Conservation (phyloP, 108 stramenopile genomes). For the Fragilaria radians region DNA sequence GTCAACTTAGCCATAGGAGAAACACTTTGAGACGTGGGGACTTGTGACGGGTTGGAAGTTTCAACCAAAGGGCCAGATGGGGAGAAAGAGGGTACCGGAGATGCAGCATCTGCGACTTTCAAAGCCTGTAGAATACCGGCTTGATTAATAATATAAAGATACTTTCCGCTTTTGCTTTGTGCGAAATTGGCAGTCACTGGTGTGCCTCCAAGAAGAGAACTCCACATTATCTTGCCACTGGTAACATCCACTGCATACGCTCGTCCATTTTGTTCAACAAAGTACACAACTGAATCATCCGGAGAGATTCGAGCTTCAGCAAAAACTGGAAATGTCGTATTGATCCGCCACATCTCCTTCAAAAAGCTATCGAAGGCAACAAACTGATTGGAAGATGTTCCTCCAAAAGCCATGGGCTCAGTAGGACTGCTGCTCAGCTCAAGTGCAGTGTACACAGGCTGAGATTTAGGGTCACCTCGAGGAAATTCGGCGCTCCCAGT, state of each 20-base stretch:
- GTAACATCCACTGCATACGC: neutral
- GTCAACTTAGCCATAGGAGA: too few relatives aligned
- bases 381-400: slow-evolving; percentile 9
- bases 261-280: slow-evolving; percentile 6
- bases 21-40: too few relatives aligned
- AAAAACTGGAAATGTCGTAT: slow-evolving; percentile 2
- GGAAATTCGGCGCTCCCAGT: neutral
- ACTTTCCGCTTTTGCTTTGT: slow-evolving; percentile 12
- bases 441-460: neutral
- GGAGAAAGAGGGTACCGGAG: slow-evolving; percentile 8
- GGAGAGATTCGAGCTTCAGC: slow-evolving; percentile 7
- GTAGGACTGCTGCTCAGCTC: slow-evolving; percentile 10
- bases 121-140: slow-evolving; percentile 10
- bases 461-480: neutral
- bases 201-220: neutral
- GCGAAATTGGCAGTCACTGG: slow-evolving; percentile 7
- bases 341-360: neutral
- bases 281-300: slow-evolving; percentile 10
- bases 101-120: slow-evolving; percentile 6
- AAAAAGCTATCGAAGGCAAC: neutral
- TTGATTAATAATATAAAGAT: slow-evolving; percentile 10
- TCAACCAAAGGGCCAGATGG: neutral
- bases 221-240: slow-evolving; percentile 10
- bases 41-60: too few relatives aligned
- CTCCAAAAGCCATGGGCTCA: slow-evolving; percentile 12